Evolutionary conservation across 2,329 filamentous ascomycete genomes (phyloP).

Genomic region (Fusarium cyanostomum): DNA sequence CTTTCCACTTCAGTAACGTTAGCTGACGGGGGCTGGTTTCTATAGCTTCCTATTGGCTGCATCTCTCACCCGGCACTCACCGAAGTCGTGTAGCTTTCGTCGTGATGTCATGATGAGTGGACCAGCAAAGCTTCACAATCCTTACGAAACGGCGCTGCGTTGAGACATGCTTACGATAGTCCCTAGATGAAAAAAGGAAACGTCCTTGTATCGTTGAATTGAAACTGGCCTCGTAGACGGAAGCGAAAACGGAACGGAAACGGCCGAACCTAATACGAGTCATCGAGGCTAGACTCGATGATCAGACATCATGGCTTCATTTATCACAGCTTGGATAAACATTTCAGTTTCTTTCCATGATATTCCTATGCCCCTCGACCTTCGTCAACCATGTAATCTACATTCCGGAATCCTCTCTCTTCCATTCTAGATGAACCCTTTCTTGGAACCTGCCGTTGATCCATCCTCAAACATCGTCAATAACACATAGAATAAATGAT

Average conservation of each 20-base stretch:
- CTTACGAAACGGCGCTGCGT: background rate
- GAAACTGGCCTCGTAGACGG: background rate
- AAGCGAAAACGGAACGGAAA: background rate
- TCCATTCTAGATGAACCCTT: constrained; percentile 7
- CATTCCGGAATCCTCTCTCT: background rate
- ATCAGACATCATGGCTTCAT: background rate
- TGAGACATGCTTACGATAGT: background rate
- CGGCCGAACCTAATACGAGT: constrained; percentile 8
- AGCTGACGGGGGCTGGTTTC: constrained; percentile 8
- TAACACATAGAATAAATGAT: constrained; percentile 32
- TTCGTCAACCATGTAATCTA: background rate
- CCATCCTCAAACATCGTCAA: background rate
- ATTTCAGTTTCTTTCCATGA: constrained; percentile 5
- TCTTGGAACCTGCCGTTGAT: background rate
- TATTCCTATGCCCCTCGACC: constrained; percentile 7
- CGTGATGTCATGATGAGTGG: constrained; percentile 33
- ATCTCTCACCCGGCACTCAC: background rate
- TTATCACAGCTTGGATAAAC: background rate
- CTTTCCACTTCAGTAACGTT: background rate
- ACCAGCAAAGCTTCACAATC: background rate
- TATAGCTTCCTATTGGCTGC: constrained; percentile 28
- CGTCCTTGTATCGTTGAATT: constrained; percentile 2
- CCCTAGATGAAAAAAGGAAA: background rate
- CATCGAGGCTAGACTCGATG: background rate
- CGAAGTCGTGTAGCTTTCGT: background rate